Percentiles rank a stretch among this genome's conserved stretches.
These are phyloP conservation scores for Aureobasidium sp. DNA, from an alignment of 2,329 filamentous ascomycete species.

Conservation along the genomic window DNA sequence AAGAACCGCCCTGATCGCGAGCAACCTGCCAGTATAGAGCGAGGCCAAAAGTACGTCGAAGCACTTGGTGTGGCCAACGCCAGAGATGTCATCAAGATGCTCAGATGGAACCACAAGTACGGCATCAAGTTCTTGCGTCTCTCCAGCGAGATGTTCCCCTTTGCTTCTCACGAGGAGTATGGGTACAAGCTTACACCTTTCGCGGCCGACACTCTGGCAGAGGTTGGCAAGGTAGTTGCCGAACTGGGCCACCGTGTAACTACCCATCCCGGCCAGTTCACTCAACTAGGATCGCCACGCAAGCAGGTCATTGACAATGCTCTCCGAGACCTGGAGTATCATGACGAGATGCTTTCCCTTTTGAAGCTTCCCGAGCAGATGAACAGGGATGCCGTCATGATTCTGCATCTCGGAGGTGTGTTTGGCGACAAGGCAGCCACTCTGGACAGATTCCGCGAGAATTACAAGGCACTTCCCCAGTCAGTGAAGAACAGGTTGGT, in stretches of 20 bases:
- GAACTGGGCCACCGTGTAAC: conserved; percentile 78
- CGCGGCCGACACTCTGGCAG: conserved; percentile 66
- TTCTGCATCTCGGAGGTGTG: conserved; percentile 83
- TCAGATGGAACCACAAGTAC: conserved; percentile 87
- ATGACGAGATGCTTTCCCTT: conserved; percentile 73
- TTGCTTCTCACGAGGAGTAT: conserved; percentile 79
- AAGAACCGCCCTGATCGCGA: conserved; percentile 79
- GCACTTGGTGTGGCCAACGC: conserved; percentile 73
- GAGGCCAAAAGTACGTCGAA: conserved; percentile 67
- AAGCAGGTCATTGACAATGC: conserved; percentile 67
- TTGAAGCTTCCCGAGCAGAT: conserved; percentile 69
- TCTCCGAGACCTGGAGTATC: conserved; percentile 76
- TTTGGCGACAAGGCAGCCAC: conserved; percentile 82
- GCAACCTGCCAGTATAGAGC: conserved; percentile 55
- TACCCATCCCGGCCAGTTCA: conserved; percentile 87
- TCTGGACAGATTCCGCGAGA: conserved; percentile 66
- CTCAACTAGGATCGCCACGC: conserved; percentile 78
- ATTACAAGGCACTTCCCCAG: conserved; percentile 59
- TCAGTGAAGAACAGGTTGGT: conserved; percentile 74
- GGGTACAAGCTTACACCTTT: conserved; percentile 82
- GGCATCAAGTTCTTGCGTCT: conserved; percentile 87
- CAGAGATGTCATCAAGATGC: conserved; percentile 72
- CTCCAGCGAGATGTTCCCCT: conserved; percentile 95
- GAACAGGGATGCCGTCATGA: conserved; percentile 84
- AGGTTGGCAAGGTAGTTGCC: conserved; percentile 67